Base-by-base conservation (phyloP, 495 filamentous ascomycete species). In the Xylaria longipes region DNA sequence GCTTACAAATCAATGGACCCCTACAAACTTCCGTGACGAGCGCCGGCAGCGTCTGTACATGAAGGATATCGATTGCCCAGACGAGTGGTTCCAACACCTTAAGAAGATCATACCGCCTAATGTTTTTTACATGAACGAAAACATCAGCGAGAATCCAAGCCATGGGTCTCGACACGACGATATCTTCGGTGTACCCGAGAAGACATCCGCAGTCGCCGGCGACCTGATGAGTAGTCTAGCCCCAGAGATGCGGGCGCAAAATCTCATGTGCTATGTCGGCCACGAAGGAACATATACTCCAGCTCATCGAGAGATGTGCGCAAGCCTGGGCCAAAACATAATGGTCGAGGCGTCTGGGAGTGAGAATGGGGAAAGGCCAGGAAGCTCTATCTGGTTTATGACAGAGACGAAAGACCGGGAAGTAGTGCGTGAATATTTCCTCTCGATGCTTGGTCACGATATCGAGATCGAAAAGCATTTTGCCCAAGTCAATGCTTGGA, bases 301-400 rank as follows among this genome's bases (percentile, higher is more conserved):
- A 65, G 92, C 94, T 20, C 96, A 99, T 79, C 91, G 94, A 76
- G 96, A 99, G 77, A 99, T 99, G 96, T 99, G 95, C 81, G 96
- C 93, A 20, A 96, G 91, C 70, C 84, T 99, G 45, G 95, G 96
- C 0, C 96, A 99, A 64, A 99, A 99, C 76, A 91, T 99, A 65
- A 99, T 99, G 96, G 93, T 99, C 3, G 92, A 97, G 71, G 90
- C 93, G 1, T 97, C 94, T 9, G 88, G 90, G 54, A 83, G 91
- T 54, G 88, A 88, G 9, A 88, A 94, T 27, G 85, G 83, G 20
- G 93, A 94, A 71, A 91, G 88, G 70, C 89, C 91, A 0, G 95
- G 96, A 1, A 95, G 92, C 29, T 98, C 96, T 1, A 89, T 99
- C 48, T 99, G 96, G 96, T 96, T 98, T 74, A 97, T 99, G 96